Percentiles rank a stretch among this genome's conserved stretches.
Conservation (phyloP, 148 eudicot genomes). For the Rhododendron vialii region DNA sequence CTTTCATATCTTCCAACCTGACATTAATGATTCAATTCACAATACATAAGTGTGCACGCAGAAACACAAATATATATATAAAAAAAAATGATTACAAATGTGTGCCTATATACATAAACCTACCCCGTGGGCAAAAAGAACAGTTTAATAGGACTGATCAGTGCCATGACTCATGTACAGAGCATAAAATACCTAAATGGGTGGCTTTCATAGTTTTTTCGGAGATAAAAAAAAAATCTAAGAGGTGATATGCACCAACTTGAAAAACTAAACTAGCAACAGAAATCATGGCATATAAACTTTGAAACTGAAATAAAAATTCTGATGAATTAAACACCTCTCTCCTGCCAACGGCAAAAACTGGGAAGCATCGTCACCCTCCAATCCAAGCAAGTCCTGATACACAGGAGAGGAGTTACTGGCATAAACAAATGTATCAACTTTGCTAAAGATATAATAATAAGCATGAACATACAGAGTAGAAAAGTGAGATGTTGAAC, state of each 20-base stretch:
- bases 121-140: background rate
- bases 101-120: background rate
- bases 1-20: slow-evolving; percentile 83
- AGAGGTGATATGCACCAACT: slow-evolving; percentile 2
- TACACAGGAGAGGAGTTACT: slow-evolving; percentile 7
- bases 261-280: background rate
- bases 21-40: background rate
- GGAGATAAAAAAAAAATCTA: background rate
- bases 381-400: slow-evolving; percentile 90
- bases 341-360: slow-evolving; percentile 64
- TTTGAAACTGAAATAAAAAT: background rate
- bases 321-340: slow-evolving; percentile 43
- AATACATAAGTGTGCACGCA: background rate
- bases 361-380: slow-evolving; percentile 58
- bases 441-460: background rate
- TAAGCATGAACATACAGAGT: slow-evolving; percentile 52
- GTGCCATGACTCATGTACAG: background rate
- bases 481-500: slow-evolving; percentile 70
- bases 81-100: background rate
- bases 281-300: background rate
- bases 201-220: background rate
- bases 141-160: background rate
- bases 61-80: background rate
- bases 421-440: background rate
- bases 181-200: background rate